Evolutionary conservation across 2,329 filamentous ascomycete genomes (phyloP), one percentile per base, ranked within the genome.

Genomic region (Phialemoniopsis sp.): DNA sequence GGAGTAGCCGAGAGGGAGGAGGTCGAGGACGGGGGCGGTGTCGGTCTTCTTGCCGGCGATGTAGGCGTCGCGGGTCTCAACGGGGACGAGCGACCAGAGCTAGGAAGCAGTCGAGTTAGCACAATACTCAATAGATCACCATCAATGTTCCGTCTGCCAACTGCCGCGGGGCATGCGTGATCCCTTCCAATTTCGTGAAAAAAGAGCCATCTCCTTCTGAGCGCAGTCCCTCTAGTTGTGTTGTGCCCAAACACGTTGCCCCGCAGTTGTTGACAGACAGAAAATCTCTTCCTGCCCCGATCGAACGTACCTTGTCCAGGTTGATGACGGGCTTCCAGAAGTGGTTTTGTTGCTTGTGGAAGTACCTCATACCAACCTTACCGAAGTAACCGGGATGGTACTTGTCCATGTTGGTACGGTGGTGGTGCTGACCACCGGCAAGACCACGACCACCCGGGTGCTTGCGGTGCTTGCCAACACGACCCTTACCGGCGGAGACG

Each of bases 261-360:
- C 18, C 7, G 10, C 28, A 8, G 19, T 18, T 13, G 21, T 26
- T 26, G 21, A 26, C 31, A 14, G n/a, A 12, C n/a, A 17, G 14
- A 7, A n/a, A 8, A n/a, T 12, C 31, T 13, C 21, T 30, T 4
- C 17, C 21, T 10, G 6, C 21, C 21, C 10, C 21, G 21, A 26
- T 26, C 21, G 21, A 26, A 43, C 72, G 61, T 72, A 91, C 87
- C 87, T 97, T 98, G 76, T 97, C 93, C 59, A 98, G 78, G 81
- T 98, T 98, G 85, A 98, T 86, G 59, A 89, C 81, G 54, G 93
- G 93, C 79, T 95, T 96, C 93, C 91, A 98, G 81, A 91, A 89
- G 67, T 94, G 86, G 80, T 91, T 91, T 64, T 83, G 80, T 65
- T 88, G 84, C 75, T 93, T 90, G 82, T 97, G 91, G 87, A 95